A percentile compares a stretch with the other conserved stretches of the same genome.
Conservation (phyloP, 106 monocot genomes). For the Allium cepa region DNA sequence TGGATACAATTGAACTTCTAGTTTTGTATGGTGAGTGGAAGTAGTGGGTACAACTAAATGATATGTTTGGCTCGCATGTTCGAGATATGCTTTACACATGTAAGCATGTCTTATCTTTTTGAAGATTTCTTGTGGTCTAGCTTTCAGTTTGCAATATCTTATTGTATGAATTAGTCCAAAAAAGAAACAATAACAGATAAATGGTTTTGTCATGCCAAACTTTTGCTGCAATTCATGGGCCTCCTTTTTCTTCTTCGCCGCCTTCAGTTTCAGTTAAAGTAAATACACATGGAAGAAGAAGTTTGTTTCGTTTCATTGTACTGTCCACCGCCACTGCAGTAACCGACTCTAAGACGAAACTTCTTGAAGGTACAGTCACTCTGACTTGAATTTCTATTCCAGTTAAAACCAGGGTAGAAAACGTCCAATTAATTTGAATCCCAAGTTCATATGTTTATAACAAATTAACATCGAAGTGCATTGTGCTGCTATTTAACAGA, state of each 20-base stretch:
- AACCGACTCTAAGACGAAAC: conserved; percentile 40
- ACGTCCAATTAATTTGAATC: background rate
- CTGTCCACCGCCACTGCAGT: conserved; percentile 16
- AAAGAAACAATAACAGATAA: background rate
- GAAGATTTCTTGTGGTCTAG: background rate
- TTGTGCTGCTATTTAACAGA: conserved; percentile 19
- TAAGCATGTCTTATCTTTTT: too few relatives aligned
- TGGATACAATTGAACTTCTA: too few relatives aligned
- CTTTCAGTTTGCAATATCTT: background rate
- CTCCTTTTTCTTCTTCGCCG: conserved; percentile 1
- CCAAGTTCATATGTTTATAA: background rate
- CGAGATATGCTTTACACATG: too few relatives aligned
- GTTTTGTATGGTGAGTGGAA: too few relatives aligned
- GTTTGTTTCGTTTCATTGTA: conserved; percentile 20
- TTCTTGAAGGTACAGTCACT: conserved; percentile 49
- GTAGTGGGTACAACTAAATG: too few relatives aligned
- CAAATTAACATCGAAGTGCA: background rate
- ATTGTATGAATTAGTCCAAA: background rate
- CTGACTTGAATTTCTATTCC: background rate
- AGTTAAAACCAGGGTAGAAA: background rate
- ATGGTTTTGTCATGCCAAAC: conserved; percentile 1
- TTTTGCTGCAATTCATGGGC: conserved; percentile 1
- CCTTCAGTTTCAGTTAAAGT: background rate
- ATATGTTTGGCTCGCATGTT: too few relatives aligned
- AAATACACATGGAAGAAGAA: conserved; percentile 32